Percentiles rank a stretch among this genome's conserved stretches.
Conservation (phyloP, 2,329 filamentous ascomycete species). For the Orbilia quercus region DNA sequence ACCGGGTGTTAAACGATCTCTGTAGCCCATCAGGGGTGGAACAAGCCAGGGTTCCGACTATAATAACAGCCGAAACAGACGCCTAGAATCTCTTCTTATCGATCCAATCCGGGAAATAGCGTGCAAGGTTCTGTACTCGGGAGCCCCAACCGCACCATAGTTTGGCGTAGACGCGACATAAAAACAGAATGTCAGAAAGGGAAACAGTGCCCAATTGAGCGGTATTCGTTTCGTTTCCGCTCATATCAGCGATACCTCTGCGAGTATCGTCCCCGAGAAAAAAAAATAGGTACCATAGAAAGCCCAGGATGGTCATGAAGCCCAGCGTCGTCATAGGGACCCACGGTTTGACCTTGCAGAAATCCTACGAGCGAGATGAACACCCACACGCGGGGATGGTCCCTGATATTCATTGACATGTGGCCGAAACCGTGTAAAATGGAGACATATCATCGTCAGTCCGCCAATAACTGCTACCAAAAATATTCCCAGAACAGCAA, state of each 20-base stretch:
- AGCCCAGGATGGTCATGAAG: conserved; percentile 34
- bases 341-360: conserved; percentile 59
- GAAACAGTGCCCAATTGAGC: conserved; percentile 32
- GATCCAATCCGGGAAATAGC: conserved; percentile 57
- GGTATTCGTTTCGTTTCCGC: conserved; percentile 37
- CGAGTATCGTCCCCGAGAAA: conserved; percentile 58
- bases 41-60: conserved; percentile 57
- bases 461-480: neutral
- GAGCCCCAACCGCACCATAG: conserved; percentile 42
- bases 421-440: neutral
- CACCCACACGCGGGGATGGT: conserved; percentile 62
- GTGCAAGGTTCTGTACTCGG: conserved; percentile 58
- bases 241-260: conserved; percentile 56
- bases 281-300: conserved; percentile 56
- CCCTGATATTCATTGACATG: neutral
- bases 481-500: neutral
- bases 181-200: conserved; percentile 32
- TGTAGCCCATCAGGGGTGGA: conserved; percentile 57
- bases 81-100: conserved; percentile 60
- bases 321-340: conserved; percentile 57
- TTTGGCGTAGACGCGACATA: conserved; percentile 40
- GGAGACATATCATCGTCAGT: conserved; percentile 1
- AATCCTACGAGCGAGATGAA: conserved; percentile 62
- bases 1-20: conserved; percentile 59
- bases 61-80: conserved; percentile 59